phyloP scores from a whole-genome alignment of 306 rosid species.

The Lathyrus oleraceus region DNA sequence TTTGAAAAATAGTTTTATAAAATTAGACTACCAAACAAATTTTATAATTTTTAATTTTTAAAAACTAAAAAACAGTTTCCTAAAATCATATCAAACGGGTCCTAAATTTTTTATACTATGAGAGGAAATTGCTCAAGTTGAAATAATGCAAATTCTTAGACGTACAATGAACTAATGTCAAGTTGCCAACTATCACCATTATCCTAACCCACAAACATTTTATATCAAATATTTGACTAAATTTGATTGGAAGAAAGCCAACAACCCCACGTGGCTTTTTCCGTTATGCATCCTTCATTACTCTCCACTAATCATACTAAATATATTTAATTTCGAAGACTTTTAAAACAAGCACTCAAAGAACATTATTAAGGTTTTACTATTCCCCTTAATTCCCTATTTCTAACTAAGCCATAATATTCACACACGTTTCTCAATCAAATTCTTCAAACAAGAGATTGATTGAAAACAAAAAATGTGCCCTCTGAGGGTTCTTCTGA shows the following conservation, averaged over 20 bases:
- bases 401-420: neutral
- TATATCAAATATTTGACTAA: constrained; percentile 8
- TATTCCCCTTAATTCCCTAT: neutral
- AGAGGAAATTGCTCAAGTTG: too few species aligned
- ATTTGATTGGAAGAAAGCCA: constrained; percentile 6
- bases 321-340: neutral
- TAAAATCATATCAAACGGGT: too few species aligned
- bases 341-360: neutral
- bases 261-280: constrained; percentile 18
- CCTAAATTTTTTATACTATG: too few species aligned
- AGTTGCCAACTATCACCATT: neutral
- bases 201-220: neutral
- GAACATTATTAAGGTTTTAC: constrained; percentile 11
- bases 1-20: too few species aligned
- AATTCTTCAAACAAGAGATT: constrained; percentile 14
- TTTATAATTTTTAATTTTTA: too few species aligned
- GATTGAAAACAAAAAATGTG: constrained; percentile 51
- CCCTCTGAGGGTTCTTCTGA: constrained; percentile 75
- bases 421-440: constrained; percentile 9
- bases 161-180: too few species aligned
- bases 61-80: too few species aligned
- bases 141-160: too few species aligned
- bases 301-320: neutral
- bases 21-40: too few species aligned
- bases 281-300: neutral